Evolutionary conservation across 441 rosid species (phyloP), one percentile per base, ranked within the genome.

Genomic region (Biscutella laevigata): DNA sequence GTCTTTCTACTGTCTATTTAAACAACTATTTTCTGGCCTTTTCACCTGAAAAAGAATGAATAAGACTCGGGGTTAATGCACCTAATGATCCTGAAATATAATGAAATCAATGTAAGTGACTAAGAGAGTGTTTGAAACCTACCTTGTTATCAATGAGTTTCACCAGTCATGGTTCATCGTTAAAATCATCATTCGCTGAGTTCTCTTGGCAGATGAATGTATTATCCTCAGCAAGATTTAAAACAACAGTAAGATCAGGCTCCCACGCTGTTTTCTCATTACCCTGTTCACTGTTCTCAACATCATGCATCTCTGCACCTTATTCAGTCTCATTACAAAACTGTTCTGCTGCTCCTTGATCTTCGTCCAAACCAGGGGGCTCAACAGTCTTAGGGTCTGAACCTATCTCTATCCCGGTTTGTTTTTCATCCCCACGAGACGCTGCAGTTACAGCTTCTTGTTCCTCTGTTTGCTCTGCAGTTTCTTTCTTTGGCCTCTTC

Each of bases 401-500:
- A 52, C 82, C 87, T 74, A 78, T 56, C 53, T 89, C 96, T 64
- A 66, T 57, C 41, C 80, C 90, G 11, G 83, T 61, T 57, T 74
- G 92, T 57, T 86, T 94, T 36, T 58, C 79, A 48, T 70, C 51
- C 59, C 74, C 88, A 48, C 39, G 74, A 58, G 68, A 73, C 59
- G 87, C 90, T 54, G 80, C 80, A 10, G 95, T 79, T 10, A 82
- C 83, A 28, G 79, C 64, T 65, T 72, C 95, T 28, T 56, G 64
- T 46, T 60, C 71, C 30, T 89, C 97, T 17, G 81, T 61, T 68
- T 76, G 95, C 66, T 89, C 99, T 2, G 84, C 71, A 35, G 86
- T 62, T 56, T 94, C 99, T 61, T 89, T 86, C 68, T 82, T 86
- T 49, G 76, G 97, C 48, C 97, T 81, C 78, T 83, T 94, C 97